These are phyloP conservation scores for Acer yangbiense DNA, from an alignment of 345 rosid species.

Conservation along the genomic window DNA sequence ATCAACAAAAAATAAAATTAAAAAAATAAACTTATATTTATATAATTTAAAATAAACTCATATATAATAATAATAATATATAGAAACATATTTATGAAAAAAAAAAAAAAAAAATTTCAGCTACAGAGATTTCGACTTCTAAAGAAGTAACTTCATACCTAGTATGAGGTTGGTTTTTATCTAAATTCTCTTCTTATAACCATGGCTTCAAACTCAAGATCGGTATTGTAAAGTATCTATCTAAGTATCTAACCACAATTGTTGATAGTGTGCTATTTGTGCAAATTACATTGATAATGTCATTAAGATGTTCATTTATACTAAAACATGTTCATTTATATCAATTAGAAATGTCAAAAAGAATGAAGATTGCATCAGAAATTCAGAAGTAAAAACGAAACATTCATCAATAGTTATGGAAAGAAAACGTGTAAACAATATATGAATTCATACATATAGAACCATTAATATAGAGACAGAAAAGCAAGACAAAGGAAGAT, in stretches of 20 bases:
- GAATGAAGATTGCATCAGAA: neutral
- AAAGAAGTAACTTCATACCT: neutral
- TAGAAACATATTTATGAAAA: too few species aligned
- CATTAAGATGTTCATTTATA: neutral
- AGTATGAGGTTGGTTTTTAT: neutral
- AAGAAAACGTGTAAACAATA: neutral
- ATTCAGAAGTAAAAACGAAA: neutral
- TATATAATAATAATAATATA: too few species aligned
- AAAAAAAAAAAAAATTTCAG: too few species aligned
- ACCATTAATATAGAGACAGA: slow-evolving; percentile 1
- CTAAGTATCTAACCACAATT: neutral
- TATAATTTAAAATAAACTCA: too few species aligned
- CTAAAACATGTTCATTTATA: neutral
- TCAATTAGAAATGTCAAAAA: neutral
- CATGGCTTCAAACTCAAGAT: neutral
- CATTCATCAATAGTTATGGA: neutral
- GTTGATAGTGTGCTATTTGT: neutral
- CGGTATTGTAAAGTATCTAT: neutral
- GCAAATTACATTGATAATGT: neutral
- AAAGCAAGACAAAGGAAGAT: neutral
- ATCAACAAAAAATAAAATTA: too few species aligned
- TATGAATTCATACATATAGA: neutral
- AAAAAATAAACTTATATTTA: too few species aligned
- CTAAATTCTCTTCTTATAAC: neutral
- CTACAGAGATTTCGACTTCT: neutral